Base-by-base conservation (phyloP, 768 basidiomycete species). In the Mycena rebaudengoi region DNA sequence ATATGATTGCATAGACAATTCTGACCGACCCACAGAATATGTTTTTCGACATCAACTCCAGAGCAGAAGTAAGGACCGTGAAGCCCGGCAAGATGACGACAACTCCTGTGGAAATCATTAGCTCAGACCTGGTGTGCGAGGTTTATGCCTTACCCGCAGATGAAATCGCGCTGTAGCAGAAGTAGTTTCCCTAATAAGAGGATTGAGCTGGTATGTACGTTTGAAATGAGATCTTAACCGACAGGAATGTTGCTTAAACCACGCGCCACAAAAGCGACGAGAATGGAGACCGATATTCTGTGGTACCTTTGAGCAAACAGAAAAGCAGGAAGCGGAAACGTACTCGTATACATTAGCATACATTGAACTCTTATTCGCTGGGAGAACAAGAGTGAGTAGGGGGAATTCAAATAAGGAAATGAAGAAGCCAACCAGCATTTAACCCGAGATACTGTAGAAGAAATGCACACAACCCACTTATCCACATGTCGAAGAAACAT, bases 331-430 rank as follows among this genome's bases (percentile, higher is more conserved):
- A 51, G 37, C 35, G 35, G 44, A 30, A 6, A 82, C 94, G 75
- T 74, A 96, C 95, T 97, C 95, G 71, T 96, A 97, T 60, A 96
- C 94, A 70, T 95, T 96, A n/a, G 94, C 94, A 76, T 95, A 96
- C 79, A 94, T 91, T 1, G 92, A 85, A 69, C 91, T 95, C 77
- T 92, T 94, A 67, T 89, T 86, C 4, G 95, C 94, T 10, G 20
- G 12, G n/a, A 50, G 21, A 26, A 52, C 14, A 39, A 29, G 11
- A 26, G 21, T 35, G 37, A 46, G 29, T 40, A 7, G 11, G n/a
- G 14, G 30, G 30, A 29, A 6, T 39, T 26, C 18, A 28, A n/a
- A 23, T 21, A 33, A 52, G n/a, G 2, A 30, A 33, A 6, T 35
- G 53, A 25, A 60, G 26, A 23, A 48, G 40, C 65, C 26, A 4